A percentile compares a stretch with the other conserved stretches of the same genome.
Conservation (phyloP, 306 rosid genomes). For the Cucumis melo region DNA sequence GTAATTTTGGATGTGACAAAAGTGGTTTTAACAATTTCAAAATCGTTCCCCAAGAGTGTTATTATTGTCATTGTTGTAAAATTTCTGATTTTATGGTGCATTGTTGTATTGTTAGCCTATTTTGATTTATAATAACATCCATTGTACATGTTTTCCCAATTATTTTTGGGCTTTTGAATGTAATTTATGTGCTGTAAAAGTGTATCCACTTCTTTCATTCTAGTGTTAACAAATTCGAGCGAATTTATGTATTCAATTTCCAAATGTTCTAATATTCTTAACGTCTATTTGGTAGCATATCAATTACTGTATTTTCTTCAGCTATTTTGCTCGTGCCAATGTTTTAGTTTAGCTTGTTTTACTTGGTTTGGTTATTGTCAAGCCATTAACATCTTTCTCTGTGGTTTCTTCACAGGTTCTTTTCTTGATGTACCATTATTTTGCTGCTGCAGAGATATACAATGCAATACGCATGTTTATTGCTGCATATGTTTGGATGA, state of each 20-base stretch:
- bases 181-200: neutral
- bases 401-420: constrained; percentile 49
- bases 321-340: neutral
- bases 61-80: neutral
- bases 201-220: neutral
- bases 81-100: neutral
- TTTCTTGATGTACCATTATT: constrained; percentile 90
- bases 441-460: constrained; percentile 93
- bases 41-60: too few relatives aligned
- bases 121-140: neutral
- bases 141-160: neutral
- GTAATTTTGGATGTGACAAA: too few relatives aligned
- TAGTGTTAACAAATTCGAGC: neutral
- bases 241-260: neutral
- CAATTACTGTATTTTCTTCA: neutral
- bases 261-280: neutral
- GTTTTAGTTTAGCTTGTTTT: neutral
- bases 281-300: neutral
- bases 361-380: neutral
- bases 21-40: too few relatives aligned
- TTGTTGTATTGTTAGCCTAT: neutral
- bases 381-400: neutral
- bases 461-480: constrained; percentile 89
- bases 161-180: neutral
- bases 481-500: constrained; percentile 99